Evolutionary conservation across 1,284 basidiomycete genomes (phyloP), one percentile per base, ranked within the genome.

Genomic region (Apiotrichum mycotoxinovorans): DNA sequence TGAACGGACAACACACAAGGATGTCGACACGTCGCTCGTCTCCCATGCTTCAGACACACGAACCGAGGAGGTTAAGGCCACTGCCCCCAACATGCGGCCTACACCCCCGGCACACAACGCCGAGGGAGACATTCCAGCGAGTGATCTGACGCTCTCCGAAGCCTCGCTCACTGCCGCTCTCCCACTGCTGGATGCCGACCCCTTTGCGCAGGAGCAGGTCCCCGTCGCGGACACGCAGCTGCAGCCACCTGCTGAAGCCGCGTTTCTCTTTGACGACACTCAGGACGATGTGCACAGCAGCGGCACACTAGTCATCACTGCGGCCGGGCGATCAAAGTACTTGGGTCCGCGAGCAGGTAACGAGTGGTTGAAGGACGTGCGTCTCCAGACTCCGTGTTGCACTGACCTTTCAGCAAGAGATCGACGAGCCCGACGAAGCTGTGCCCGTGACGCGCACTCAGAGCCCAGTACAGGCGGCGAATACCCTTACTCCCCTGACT

Each of bases 321-420:
- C 60, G 8, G 53, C 61, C 5, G 68, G 68, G 2, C 48, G 66
- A 34, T 64, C 64, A 12, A 61, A 62, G 35, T 70, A 66, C 40
- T 35, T 70, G 25, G 68, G 68, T 8, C 63, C 67, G 2, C 61
- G 62, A 3, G 68, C 67, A 0, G 67, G 61, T 1, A 66, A 58
- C n/a, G 67, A 70, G 54, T 70, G 68, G 68, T 33, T 70, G 34
- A 68, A 68, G 40, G 64, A 70, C 26, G 64, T 66, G 45, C 53
- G 64, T 55, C 14, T 18, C 11, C 23, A 25, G 2, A n/a, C n/a
- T 3, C 15, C 38, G 30, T 23, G 18, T 14, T 4, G 0, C 17
- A 23, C 37, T 22, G 20, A 46, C 40, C 35, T 15, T 1, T 5
- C 40, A 63, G 60, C 63, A 65, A 63, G 65, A 63, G 30, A 41